Conservation (phyloP, 768 basidiomycete genomes). For the Agaricus blazei region DNA sequence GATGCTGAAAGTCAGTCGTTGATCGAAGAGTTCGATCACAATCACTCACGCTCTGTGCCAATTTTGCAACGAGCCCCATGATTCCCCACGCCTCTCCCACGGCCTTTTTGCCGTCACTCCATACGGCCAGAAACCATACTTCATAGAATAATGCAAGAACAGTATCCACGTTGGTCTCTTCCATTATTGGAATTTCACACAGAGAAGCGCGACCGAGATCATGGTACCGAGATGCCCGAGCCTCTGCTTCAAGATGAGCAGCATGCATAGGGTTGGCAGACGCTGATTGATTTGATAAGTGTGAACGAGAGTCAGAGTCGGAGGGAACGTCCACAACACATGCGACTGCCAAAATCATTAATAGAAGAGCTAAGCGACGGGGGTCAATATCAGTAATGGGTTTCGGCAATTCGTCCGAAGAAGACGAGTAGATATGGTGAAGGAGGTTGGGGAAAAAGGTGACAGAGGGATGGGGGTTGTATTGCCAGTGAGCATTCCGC, state of each 20-base stretch:
- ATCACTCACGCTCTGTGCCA: constrained; percentile 55
- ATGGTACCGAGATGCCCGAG: constrained; percentile 35
- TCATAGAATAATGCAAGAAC: constrained; percentile 55
- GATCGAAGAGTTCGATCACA: constrained; percentile 4
- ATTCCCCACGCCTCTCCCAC: constrained; percentile 52
- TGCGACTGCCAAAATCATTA: constrained; percentile 69
- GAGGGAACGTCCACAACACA: constrained; percentile 48
- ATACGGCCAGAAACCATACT: constrained; percentile 64
- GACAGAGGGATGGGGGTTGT: constrained; percentile 61
- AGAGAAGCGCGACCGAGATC: constrained; percentile 53
- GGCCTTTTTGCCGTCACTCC: constrained; percentile 66
- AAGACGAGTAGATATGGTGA: constrained; percentile 57
- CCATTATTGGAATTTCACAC: constrained; percentile 61
- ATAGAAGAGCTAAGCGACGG: constrained; percentile 57
- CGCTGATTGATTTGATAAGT: not conserved
- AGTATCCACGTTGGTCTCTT: constrained; percentile 62
- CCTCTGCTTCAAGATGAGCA: constrained; percentile 51
- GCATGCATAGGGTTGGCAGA: constrained; percentile 1
- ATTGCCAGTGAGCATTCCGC: constrained; percentile 67
- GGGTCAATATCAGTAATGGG: constrained; percentile 46
- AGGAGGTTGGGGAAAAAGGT: constrained; percentile 62
- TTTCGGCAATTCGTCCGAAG: constrained; percentile 15
- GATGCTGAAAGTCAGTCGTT: constrained; percentile 2
- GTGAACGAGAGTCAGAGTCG: constrained; percentile 15
- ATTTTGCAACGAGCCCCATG: constrained; percentile 52